phyloP scores from a whole-genome alignment of 23 red algal species.

The Agarophyton chilense region DNA sequence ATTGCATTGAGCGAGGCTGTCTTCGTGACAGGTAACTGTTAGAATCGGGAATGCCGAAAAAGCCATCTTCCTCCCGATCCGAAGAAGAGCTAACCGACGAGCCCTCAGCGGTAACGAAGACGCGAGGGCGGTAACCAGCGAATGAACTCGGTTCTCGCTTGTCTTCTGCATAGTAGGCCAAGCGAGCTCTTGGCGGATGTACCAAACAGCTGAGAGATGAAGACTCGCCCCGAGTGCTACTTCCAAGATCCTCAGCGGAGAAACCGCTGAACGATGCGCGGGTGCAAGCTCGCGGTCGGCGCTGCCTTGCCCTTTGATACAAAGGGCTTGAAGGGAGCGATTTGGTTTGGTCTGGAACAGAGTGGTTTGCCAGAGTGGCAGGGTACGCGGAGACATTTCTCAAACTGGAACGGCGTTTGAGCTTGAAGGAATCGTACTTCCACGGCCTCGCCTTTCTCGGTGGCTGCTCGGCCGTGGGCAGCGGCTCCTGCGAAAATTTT shows the following conservation, averaged over 20 bases:
- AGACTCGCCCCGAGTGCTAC: background rate
- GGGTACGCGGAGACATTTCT: constrained; percentile 8
- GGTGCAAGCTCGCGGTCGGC: background rate
- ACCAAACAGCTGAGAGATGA: constrained; percentile 12
- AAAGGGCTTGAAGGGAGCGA: background rate
- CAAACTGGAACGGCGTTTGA: background rate
- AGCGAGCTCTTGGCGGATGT: background rate
- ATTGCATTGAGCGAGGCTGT: constrained; percentile 52
- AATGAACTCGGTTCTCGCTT: constrained; percentile 43
- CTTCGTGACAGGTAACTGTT: constrained; percentile 45
- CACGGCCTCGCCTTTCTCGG: background rate
- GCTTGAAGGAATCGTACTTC: constrained; percentile 10
- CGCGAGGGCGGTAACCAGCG: constrained; percentile 19
- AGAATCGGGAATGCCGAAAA: background rate
- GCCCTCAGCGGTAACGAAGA: constrained; percentile 31
- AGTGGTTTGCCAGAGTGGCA: background rate
- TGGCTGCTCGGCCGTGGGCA: background rate
- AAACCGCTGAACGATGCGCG: background rate
- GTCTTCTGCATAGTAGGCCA: constrained; percentile 16
- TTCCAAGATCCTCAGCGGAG: background rate
- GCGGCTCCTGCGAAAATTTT: background rate
- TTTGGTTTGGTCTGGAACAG: background rate
- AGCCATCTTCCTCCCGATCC: constrained; percentile 47
- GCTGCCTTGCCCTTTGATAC: background rate
- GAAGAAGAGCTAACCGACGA: constrained; percentile 42